Evolutionary conservation across 192 early-diverging fungal species (phyloP).

Genomic region (Jimgerdemannia flammicorona): DNA sequence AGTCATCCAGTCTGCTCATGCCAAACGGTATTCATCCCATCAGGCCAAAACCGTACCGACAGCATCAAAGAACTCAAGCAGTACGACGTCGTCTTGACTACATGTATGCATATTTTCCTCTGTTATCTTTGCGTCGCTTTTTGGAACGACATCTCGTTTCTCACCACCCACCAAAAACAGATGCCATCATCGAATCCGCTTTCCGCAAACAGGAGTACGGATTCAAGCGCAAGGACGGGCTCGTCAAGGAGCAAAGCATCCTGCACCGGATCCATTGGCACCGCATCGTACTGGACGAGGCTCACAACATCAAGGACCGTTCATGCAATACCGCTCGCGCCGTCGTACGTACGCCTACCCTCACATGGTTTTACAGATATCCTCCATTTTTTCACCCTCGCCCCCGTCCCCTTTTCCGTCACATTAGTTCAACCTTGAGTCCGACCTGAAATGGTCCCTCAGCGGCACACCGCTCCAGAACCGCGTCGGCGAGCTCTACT

Average conservation of each 20-base stretch:
- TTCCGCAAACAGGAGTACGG: slow-evolving; percentile 74
- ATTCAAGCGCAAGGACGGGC: slow-evolving; percentile 52
- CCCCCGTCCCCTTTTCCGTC: background rate
- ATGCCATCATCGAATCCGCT: slow-evolving; percentile 70
- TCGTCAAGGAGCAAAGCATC: slow-evolving; percentile 59
- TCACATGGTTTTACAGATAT: background rate
- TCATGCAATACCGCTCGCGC: slow-evolving; percentile 79
- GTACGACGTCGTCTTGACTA: slow-evolving; percentile 78
- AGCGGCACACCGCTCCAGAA: slow-evolving; percentile 93
- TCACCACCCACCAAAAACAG: slow-evolving; percentile 29
- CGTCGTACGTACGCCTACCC: slow-evolving; percentile 36
- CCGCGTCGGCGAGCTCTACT: slow-evolving; percentile 90
- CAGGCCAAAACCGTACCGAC: slow-evolving; percentile 49
- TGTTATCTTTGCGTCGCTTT: background rate
- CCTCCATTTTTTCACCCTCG: background rate
- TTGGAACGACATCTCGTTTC: background rate
- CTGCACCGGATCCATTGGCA: slow-evolving; percentile 79
- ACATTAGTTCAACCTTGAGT: slow-evolving; percentile 62
- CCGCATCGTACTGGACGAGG: slow-evolving; percentile 81
- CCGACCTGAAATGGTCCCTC: slow-evolving; percentile 74
- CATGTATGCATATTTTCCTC: slow-evolving; percentile 38
- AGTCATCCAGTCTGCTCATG: background rate
- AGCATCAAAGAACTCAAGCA: slow-evolving; percentile 46
- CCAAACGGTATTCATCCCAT: background rate
- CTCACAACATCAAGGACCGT: slow-evolving; percentile 91